Conservation (phyloP, 176 grass and related monocot species). For the Oryza meridionalis region DNA sequence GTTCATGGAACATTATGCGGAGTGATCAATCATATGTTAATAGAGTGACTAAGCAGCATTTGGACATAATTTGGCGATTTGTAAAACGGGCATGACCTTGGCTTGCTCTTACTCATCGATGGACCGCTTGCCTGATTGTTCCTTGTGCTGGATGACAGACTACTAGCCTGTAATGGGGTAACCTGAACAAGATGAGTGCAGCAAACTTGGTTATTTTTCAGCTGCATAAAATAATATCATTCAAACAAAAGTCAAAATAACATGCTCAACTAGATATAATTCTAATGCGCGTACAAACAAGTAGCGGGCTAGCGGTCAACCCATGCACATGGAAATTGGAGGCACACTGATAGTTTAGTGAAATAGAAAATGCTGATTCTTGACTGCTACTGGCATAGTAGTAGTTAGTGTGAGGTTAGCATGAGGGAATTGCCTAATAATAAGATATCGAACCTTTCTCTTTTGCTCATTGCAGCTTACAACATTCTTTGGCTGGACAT, state of each 20-base stretch:
- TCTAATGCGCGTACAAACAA: not conserved
- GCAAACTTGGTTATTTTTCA: not conserved
- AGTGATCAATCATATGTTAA: not conserved
- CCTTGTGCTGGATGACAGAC: not conserved
- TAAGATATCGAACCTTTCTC: conserved; percentile 40
- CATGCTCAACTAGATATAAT: not conserved
- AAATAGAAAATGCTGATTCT: not conserved
- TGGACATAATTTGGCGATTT: not conserved
- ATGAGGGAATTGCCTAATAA: not conserved
- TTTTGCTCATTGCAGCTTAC: conserved; percentile 31
- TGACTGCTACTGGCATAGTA: too few species aligned
- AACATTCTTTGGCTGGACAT: not conserved
- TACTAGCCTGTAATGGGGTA: not conserved
- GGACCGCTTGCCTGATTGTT: conserved; percentile 19
- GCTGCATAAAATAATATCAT: not conserved
- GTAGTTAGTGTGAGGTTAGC: not conserved
- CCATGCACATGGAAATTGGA: not conserved
- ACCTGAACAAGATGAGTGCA: conserved; percentile 27
- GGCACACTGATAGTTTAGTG: not conserved
- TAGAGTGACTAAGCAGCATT: not conserved
- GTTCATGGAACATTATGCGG: not conserved
- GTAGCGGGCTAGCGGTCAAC: not conserved
- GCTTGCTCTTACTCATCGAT: conserved; percentile 44
- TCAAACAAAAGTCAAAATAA: not conserved
- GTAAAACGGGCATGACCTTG: conserved; percentile 30